These are phyloP conservation scores for Aureobasidium sp. DNA, from an alignment of 2,329 filamentous ascomycete genomes.

Conservation along the genomic window DNA sequence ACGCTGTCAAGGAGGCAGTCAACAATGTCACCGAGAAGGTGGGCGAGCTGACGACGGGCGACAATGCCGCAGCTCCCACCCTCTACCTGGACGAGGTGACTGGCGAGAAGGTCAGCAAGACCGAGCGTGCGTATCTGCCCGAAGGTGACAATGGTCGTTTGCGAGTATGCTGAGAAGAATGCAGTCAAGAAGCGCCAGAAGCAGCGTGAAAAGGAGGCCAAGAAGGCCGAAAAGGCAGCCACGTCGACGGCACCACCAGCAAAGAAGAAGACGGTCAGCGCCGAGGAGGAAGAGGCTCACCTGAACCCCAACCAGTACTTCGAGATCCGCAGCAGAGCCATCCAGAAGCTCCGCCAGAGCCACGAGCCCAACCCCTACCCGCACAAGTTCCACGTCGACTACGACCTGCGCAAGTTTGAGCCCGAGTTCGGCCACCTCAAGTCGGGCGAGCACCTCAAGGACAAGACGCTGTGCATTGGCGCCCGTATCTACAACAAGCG, in stretches of 20 bases:
- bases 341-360: constrained; percentile 68
- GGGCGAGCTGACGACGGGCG: constrained; percentile 28
- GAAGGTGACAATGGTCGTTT: constrained; percentile 10
- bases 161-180: constrained; percentile 24
- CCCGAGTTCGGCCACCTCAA: constrained; percentile 72
- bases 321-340: constrained; percentile 80
- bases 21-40: constrained; percentile 29
- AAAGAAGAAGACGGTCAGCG: constrained; percentile 53
- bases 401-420: constrained; percentile 73
- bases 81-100: constrained; percentile 88
- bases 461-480: constrained; percentile 68
- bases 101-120: constrained; percentile 64
- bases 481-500: constrained; percentile 88
- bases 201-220: constrained; percentile 76
- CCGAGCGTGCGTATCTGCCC: constrained; percentile 28
- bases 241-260: constrained; percentile 52
- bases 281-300: constrained; percentile 62
- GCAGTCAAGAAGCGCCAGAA: constrained; percentile 87
- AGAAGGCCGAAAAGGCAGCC: constrained; percentile 81
- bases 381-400: constrained; percentile 85
- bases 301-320: constrained; percentile 84
- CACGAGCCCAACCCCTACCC: constrained; percentile 81
- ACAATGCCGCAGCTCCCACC: constrained; percentile 37
- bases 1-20: constrained; percentile 32
- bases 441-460: constrained; percentile 76